Evolutionary conservation across 352 stramenopile species (phyloP).

Genomic region (Phytophthora parvispora): DNA sequence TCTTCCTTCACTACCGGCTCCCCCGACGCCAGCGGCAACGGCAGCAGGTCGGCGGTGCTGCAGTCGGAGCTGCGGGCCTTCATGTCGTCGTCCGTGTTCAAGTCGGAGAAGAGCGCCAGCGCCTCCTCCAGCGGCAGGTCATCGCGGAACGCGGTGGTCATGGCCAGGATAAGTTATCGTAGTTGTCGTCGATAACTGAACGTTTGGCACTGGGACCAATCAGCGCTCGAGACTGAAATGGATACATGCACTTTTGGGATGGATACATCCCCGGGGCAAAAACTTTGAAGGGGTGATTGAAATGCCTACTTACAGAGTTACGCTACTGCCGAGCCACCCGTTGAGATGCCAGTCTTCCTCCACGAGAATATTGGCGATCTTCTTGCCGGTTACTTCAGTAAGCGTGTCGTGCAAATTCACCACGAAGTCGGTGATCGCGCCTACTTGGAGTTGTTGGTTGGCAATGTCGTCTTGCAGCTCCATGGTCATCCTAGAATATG

Average conservation of each 20-base stretch:
- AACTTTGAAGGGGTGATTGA: too few relatives aligned
- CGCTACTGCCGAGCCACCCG: slow-evolving; percentile 19
- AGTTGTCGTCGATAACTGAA: background rate
- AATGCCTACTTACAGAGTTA: background rate
- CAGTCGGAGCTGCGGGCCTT: background rate
- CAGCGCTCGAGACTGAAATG: background rate
- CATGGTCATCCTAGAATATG: slow-evolving; percentile 58
- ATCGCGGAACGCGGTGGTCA: background rate
- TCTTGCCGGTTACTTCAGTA: slow-evolving; percentile 32
- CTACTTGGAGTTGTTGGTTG: slow-evolving; percentile 48
- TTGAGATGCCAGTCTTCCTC: slow-evolving; percentile 59
- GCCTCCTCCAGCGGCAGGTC: background rate
- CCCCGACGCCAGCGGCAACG: too few relatives aligned
- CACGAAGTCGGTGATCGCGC: slow-evolving; percentile 49
- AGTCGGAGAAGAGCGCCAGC: background rate
- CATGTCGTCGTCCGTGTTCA: background rate
- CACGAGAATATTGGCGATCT: slow-evolving; percentile 46
- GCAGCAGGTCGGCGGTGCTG: background rate
- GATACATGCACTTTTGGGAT: background rate
- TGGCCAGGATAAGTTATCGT: background rate
- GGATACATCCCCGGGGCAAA: too few relatives aligned
- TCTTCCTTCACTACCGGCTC: slow-evolving; percentile 6
- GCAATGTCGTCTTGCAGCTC: slow-evolving; percentile 60
- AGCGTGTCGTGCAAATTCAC: slow-evolving; percentile 44
- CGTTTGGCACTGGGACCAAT: background rate